phyloP scores from a whole-genome alignment of 805 yeast genomes.

The Candida wancherniae region DNA sequence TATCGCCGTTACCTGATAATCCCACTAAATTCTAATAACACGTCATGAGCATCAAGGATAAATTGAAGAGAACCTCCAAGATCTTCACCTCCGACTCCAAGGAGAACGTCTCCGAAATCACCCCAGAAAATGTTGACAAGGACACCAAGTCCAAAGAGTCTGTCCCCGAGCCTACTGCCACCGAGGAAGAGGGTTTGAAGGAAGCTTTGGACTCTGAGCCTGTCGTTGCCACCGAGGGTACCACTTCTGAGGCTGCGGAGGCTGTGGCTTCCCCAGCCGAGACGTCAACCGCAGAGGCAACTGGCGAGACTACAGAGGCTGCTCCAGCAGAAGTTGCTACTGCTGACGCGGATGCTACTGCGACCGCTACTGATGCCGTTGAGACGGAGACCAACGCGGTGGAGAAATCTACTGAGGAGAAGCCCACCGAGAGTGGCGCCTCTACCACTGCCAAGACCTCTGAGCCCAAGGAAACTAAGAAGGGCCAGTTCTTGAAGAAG shows the following conservation, averaged over 20 bases:
- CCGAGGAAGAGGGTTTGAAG: conserved; percentile 6
- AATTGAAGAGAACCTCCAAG: conserved; percentile 14
- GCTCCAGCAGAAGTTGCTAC: conserved; percentile 2
- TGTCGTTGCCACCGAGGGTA: conserved; percentile 1
- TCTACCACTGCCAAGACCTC: too few relatives aligned
- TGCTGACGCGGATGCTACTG: not conserved
- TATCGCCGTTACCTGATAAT: too few relatives aligned
- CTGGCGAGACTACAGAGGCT: too few relatives aligned
- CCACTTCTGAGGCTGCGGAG: conserved; percentile 1
- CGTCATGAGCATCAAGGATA: conserved; percentile 16
- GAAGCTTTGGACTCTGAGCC: conserved; percentile 1
- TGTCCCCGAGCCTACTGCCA: not conserved
- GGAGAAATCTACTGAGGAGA: conserved; percentile 17
- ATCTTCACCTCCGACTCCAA: conserved; percentile 13
- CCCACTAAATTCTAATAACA: too few relatives aligned
- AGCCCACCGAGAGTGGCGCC: too few relatives aligned
- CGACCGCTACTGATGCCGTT: not conserved
- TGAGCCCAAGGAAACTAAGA: conserved; percentile 19
- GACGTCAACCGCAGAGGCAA: too few relatives aligned
- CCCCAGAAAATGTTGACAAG: too few relatives aligned
- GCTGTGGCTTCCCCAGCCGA: conserved; percentile 3
- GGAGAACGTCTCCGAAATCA: conserved; percentile 9
- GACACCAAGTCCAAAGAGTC: too few relatives aligned
- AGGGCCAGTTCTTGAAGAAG: conserved; percentile 35
- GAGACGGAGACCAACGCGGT: conserved; percentile 18